Conservation (phyloP, 148 eudicot species). For the Chenopodium quinoa region DNA sequence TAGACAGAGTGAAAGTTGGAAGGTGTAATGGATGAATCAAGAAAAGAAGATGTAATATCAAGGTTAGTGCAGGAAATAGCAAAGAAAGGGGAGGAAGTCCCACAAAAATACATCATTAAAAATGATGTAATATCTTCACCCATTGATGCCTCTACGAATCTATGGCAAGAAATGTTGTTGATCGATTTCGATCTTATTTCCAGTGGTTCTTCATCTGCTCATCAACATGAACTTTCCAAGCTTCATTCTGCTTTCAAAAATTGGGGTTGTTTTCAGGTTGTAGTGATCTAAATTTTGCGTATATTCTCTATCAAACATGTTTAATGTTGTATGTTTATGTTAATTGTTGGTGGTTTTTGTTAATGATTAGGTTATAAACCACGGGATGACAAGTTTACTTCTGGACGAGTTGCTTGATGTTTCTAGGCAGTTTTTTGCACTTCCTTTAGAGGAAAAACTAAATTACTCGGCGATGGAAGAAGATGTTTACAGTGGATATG, state of each 20-base stretch:
- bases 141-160: conserved; percentile 4
- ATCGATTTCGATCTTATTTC: conserved; percentile 33
- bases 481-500: conserved; percentile 48
- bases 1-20: neutral
- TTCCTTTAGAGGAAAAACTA: conserved; percentile 44
- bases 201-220: neutral
- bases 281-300: too few species aligned
- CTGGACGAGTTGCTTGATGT: conserved; percentile 50
- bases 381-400: conserved; percentile 50
- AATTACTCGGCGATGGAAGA: conserved; percentile 21
- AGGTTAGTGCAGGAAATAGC: conserved; percentile 30
- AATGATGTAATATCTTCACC: conserved; percentile 16
- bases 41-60: conserved; percentile 15
- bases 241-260: conserved; percentile 27
- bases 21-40: conserved; percentile 8
- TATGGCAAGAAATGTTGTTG: conserved; percentile 24
- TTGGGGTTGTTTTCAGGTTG: conserved; percentile 42
- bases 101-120: conserved; percentile 29
- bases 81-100: conserved; percentile 14
- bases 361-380: conserved; percentile 42
- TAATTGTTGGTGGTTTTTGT: neutral
- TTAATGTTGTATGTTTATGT: neutral
- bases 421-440: conserved; percentile 48
- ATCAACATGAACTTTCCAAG: conserved; percentile 21
- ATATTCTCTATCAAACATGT: too few species aligned